Conservation (phyloP, 1,284 basidiomycete species). For the Heterobasidion annosum region DNA sequence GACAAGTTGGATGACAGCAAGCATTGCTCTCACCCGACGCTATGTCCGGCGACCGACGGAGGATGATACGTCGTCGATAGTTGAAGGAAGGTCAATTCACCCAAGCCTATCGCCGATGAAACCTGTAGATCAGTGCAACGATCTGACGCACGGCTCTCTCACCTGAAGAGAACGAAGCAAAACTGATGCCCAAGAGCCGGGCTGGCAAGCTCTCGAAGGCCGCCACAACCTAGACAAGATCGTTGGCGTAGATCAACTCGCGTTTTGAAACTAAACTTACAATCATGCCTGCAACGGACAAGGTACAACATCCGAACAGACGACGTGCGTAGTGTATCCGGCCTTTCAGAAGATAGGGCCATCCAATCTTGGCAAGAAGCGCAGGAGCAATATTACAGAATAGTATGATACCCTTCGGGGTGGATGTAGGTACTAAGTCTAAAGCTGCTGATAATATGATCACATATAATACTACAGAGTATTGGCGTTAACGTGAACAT, state of each 20-base stretch:
- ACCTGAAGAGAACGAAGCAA: constrained; percentile 91
- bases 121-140: constrained; percentile 4
- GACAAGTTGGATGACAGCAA: neutral
- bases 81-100: constrained; percentile 93
- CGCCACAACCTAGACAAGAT: constrained; percentile 62
- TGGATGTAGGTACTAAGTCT: constrained; percentile 85
- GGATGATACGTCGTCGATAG: constrained; percentile 80
- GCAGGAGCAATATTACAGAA: constrained; percentile 88
- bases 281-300: constrained; percentile 78
- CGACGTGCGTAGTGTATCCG: constrained; percentile 71
- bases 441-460: constrained; percentile 94
- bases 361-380: constrained; percentile 79
- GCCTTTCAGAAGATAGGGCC: constrained; percentile 87
- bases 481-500: neutral
- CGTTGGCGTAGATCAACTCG: neutral
- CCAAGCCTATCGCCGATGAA: constrained; percentile 47
- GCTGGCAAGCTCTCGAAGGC: constrained; percentile 60
- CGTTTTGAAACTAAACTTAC: constrained; percentile 28
- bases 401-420: constrained; percentile 88
- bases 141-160: constrained; percentile 2
- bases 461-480: constrained; percentile 73
- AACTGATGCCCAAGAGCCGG: constrained; percentile 77
- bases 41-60: constrained; percentile 57
- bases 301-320: constrained; percentile 64
- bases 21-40: constrained; percentile 46